Percentiles rank a stretch among this genome's conserved stretches.
Conservation (phyloP, 805 yeast species). For the Yarrowia sp. region DNA sequence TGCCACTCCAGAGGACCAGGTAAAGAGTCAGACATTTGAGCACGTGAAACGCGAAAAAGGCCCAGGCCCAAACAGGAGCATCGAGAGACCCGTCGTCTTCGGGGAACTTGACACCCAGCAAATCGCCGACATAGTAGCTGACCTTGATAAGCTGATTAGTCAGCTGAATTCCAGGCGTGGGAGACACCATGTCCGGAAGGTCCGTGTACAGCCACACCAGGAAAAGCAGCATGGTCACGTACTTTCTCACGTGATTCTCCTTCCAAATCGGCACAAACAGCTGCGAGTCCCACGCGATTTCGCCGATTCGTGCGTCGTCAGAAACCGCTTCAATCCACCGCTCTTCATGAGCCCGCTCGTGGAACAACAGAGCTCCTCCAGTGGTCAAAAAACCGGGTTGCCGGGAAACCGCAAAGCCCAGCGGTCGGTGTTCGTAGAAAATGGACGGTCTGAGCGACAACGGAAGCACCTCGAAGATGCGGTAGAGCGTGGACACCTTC, state of each 20-base stretch:
- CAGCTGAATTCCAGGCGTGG: slow-evolving; percentile 89
- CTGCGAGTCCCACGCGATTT: slow-evolving; percentile 88
- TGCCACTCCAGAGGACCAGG: slow-evolving; percentile 67
- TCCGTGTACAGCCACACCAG: slow-evolving; percentile 88
- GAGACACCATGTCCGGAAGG: slow-evolving; percentile 85
- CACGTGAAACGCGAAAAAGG: slow-evolving; percentile 76
- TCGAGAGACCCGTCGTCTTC: slow-evolving; percentile 57
- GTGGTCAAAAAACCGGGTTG: slow-evolving; percentile 84
- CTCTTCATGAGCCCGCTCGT: slow-evolving; percentile 60
- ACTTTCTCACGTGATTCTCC: slow-evolving; percentile 50
- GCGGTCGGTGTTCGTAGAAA: slow-evolving; percentile 70
- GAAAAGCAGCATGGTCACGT: slow-evolving; percentile 45
- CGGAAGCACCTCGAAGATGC: slow-evolving; percentile 71
- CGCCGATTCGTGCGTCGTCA: slow-evolving; percentile 60
- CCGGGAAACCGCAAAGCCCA: slow-evolving; percentile 65
- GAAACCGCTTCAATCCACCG: slow-evolving; percentile 58
- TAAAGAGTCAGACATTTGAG: slow-evolving; percentile 66
- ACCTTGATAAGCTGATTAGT: slow-evolving; percentile 61
- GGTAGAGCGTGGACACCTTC: slow-evolving; percentile 64
- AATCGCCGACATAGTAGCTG: slow-evolving; percentile 52
- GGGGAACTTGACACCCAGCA: slow-evolving; percentile 56
- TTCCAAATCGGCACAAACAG: slow-evolving; percentile 79
- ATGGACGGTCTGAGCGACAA: slow-evolving; percentile 80
- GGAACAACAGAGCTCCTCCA: slow-evolving; percentile 80
- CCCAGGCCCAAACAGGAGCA: slow-evolving; percentile 58